phyloP scores from a whole-genome alignment of 768 basidiomycete genomes.

The Trametes coccinea region DNA sequence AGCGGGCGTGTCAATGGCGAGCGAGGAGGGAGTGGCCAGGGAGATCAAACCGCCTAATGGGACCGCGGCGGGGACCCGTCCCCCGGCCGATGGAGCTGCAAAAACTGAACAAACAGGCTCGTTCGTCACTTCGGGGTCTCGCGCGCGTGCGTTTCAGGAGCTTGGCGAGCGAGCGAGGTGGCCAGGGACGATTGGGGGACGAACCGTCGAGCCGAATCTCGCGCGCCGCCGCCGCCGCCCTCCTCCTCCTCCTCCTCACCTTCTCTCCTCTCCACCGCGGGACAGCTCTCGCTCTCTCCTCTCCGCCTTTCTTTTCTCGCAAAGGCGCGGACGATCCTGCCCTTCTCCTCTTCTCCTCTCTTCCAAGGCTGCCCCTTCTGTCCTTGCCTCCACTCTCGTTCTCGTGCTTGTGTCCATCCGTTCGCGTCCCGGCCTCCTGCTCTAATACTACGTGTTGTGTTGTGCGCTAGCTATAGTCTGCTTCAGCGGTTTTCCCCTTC shows the following conservation, averaged over 20 bases:
- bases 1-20: conserved; percentile 1
- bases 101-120: conserved; percentile 6
- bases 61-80: neutral
- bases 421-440: neutral
- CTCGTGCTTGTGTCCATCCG: conserved; percentile 5
- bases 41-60: conserved; percentile 22
- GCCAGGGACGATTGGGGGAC: neutral
- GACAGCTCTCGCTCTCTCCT: neutral
- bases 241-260: neutral
- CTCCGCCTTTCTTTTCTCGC: neutral
- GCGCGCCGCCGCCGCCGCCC: neutral
- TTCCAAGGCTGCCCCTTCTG: conserved; percentile 19
- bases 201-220: conserved; percentile 8
- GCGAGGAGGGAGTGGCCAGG: neutral
- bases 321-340: conserved; percentile 1
- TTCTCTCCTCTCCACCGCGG: conserved; percentile 13
- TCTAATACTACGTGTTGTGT: neutral
- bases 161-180: neutral
- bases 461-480: neutral
- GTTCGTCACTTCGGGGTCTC: neutral
- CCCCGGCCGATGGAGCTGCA: conserved; percentile 12
- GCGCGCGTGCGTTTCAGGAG: conserved; percentile 10
- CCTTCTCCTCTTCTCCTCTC: neutral
- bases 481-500: too few species aligned
- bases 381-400: conserved; percentile 19